These are phyloP conservation scores for Phytophthora fragariae DNA, from an alignment of 352 stramenopile species.

Conservation along the genomic window DNA sequence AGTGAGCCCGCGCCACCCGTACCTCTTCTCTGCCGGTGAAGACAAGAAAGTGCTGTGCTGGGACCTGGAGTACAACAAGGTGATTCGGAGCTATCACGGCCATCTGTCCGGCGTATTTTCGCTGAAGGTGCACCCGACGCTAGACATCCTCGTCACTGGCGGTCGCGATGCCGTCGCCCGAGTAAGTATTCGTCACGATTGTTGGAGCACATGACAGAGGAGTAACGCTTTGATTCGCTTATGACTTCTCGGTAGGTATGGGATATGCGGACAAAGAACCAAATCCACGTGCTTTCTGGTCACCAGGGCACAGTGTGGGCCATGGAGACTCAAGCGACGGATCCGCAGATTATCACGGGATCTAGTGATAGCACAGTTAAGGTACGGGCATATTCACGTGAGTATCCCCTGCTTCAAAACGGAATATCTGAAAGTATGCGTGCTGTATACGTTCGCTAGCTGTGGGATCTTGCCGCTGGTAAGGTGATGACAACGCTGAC, in stretches of 20 bases:
- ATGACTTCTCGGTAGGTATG: conserved; percentile 82
- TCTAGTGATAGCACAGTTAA: conserved; percentile 96
- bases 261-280: conserved; percentile 99
- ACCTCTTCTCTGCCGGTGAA: conserved; percentile 98
- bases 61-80: conserved; percentile 99
- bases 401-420: neutral
- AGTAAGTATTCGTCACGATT: conserved; percentile 47
- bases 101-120: conserved; percentile 99
- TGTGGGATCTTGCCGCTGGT: conserved; percentile 98
- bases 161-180: conserved; percentile 91
- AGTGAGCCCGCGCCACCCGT: conserved; percentile 96
- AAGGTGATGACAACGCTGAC: conserved; percentile 99
- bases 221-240: neutral
- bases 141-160: conserved; percentile 98
- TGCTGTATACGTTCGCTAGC: conserved; percentile 37
- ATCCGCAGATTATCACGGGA: conserved; percentile 96
- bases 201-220: conserved; percentile 49
- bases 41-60: conserved; percentile 99
- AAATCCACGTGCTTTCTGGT: conserved; percentile 97
- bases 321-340: conserved; percentile 95
- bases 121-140: conserved; percentile 97
- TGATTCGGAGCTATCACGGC: conserved; percentile 99
- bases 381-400: conserved; percentile 34
- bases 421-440: neutral
- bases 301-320: conserved; percentile 97